Conservation (phyloP, 768 basidiomycete genomes). For the Boletus subparvulus region DNA sequence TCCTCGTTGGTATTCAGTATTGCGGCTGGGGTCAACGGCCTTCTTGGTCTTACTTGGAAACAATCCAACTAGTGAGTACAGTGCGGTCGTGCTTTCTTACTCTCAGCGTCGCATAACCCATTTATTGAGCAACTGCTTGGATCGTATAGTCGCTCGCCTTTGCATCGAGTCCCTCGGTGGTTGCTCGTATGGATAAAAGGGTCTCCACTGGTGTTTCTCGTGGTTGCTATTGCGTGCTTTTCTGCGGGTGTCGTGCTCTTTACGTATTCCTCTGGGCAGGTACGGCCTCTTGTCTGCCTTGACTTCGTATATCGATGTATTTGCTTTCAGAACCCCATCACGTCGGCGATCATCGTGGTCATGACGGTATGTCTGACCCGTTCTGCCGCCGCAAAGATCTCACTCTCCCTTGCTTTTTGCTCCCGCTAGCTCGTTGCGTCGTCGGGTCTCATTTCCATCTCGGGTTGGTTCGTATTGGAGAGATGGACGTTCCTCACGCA, state of each 20-base stretch:
- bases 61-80: constrained; percentile 50
- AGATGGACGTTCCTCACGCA: constrained; percentile 45
- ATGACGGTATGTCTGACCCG: constrained; percentile 46
- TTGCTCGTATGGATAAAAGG: constrained; percentile 77
- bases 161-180: constrained; percentile 56
- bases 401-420: neutral
- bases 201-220: constrained; percentile 78
- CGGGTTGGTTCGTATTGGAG: constrained; percentile 51
- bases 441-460: constrained; percentile 46
- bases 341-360: constrained; percentile 69
- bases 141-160: constrained; percentile 42
- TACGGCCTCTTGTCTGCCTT: constrained; percentile 24
- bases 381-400: neutral
- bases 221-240: constrained; percentile 79
- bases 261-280: constrained; percentile 70
- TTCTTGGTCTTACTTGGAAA: constrained; percentile 54
- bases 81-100: constrained; percentile 10
- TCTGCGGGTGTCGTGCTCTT: constrained; percentile 75
- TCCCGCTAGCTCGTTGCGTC: constrained; percentile 31
- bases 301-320: neutral
- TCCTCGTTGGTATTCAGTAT: constrained; percentile 53
- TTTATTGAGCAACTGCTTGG: neutral
- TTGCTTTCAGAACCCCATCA: constrained; percentile 47
- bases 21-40: constrained; percentile 50
- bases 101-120: neutral